Conservation (phyloP, 306 rosid genomes). For the Ceratonia siliqua region DNA sequence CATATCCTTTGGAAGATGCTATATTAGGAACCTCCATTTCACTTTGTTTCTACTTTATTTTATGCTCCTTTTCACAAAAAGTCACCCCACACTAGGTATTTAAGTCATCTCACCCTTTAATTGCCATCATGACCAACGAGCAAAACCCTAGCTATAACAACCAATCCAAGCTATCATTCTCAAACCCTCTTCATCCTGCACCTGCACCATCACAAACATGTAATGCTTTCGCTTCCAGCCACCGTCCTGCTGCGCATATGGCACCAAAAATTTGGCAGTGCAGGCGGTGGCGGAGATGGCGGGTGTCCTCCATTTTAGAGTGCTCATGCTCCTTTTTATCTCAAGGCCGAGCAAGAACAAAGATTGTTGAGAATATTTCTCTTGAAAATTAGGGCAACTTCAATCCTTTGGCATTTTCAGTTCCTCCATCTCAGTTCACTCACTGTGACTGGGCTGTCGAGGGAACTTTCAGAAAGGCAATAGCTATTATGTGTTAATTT, state of each 20-base stretch:
- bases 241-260: slow-evolving; percentile 37
- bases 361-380: slow-evolving; percentile 43
- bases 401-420: slow-evolving; percentile 92
- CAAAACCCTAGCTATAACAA: slow-evolving; percentile 53
- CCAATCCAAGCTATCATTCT: slow-evolving; percentile 43
- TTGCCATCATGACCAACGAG: slow-evolving; percentile 59
- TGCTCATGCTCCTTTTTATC: slow-evolving; percentile 24
- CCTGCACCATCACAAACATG: slow-evolving; percentile 40
- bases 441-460: slow-evolving; percentile 30
- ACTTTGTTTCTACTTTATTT: slow-evolving; percentile 42
- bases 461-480: slow-evolving; percentile 32
- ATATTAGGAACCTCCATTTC: slow-evolving; percentile 51
- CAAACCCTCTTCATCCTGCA: slow-evolving; percentile 60
- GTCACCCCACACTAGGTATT: slow-evolving; percentile 48
- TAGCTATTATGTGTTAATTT: slow-evolving; percentile 25
- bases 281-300: slow-evolving; percentile 38
- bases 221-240: slow-evolving; percentile 33
- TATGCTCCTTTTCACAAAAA: slow-evolving; percentile 39
- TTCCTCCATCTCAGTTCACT: slow-evolving; percentile 40
- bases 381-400: slow-evolving; percentile 89
- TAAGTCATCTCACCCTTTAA: slow-evolving; percentile 65
- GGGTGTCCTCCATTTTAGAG: not conserved
- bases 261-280: slow-evolving; percentile 33
- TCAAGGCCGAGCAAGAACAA: slow-evolving; percentile 26
- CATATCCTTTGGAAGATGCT: slow-evolving; percentile 93